A percentile compares a stretch with the other conserved stretches of the same genome.
These are phyloP conservation scores for Phytomonas sp. DNA, from an alignment of 208 protist species.

Conservation along the genomic window DNA sequence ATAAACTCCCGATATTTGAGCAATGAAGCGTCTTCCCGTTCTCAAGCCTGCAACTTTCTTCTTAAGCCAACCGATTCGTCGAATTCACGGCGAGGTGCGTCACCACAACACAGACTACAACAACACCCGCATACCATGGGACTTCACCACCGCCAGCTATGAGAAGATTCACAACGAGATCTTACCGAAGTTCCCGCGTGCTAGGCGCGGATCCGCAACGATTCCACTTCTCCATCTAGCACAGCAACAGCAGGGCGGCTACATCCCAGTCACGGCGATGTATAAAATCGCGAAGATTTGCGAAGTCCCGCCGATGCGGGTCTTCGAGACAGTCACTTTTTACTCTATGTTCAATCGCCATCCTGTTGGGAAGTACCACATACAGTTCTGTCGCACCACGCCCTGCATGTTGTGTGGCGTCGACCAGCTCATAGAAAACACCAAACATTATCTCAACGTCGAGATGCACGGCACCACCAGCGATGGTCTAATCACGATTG, in stretches of 20 bases:
- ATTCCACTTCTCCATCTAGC: conserved; percentile 90
- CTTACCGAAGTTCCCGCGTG: conserved; percentile 88
- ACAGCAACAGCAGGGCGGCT: conserved; percentile 86
- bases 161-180: conserved; percentile 86
- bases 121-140: conserved; percentile 90
- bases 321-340: conserved; percentile 91
- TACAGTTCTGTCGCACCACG: conserved; percentile 91
- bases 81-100: conserved; percentile 77
- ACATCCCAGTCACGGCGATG: conserved; percentile 91
- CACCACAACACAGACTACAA: conserved; percentile 84
- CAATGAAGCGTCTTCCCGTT: neutral
- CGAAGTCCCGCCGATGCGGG: conserved; percentile 86
- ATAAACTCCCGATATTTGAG: neutral
- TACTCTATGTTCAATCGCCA: conserved; percentile 95
- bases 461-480: conserved; percentile 80
- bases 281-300: conserved; percentile 92
- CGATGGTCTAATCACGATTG: conserved; percentile 86
- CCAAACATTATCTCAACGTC: conserved; percentile 75
- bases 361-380: conserved; percentile 91
- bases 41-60: neutral
- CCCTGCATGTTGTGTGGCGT: conserved; percentile 89
- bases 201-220: conserved; percentile 59
- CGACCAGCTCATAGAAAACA: conserved; percentile 81
- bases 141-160: conserved; percentile 87
- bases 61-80: conserved; percentile 7